Base-by-base conservation (phyloP, 2,329 filamentous ascomycete species). In the Fusarium floridanum region DNA sequence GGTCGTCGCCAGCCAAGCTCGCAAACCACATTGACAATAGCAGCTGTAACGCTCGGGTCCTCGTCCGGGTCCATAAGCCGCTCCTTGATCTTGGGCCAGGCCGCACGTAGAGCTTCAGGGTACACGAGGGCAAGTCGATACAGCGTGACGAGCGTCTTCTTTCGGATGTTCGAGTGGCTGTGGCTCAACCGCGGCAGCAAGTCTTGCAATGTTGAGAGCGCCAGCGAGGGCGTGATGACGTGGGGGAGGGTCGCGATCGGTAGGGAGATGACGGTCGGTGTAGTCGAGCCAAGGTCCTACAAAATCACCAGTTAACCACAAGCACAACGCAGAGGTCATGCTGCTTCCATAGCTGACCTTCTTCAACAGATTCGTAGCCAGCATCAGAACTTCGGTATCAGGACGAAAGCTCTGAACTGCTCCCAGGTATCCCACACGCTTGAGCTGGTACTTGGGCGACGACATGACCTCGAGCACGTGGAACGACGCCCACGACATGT, bases 401-500 rank as follows among this genome's bases (percentile, higher is more conserved):
- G 95, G 90, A 24, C 96, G 91, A 84, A 98, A 99, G 86, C 93
- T 98, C 87, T 99, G 97, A 34, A 98, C 95, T 10, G 97, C 97
- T 16, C 94, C 96, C 22, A 99, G 88, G 82, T 99, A 99, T 67
- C 96, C 97, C 53, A 98, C 95, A 75, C 96, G 90, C 85, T 99
- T 99, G 84, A 98, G 96, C 76, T 95, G 90, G 83, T 97, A 97
- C 82, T 98, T 98, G 57, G 93, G 88, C 43, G 95, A 97, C 41
- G 95, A 97, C 97, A 99, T 99, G 85, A 99, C 97, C 85, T 99
- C 97, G 57, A 99, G 92, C 62, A 98, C 96, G 82, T 99, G 94
- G 85, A 99, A 99, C 14, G 95, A 95, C 5, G 97, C 97, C 97
- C 97, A 99, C 4, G 96, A 98, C 97, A 99, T 99, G 84, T 98